Evolutionary conservation across 2,329 filamentous ascomycete genomes (phyloP), one percentile per base, ranked within the genome.

Genomic region (Aspergillus melleus): DNA sequence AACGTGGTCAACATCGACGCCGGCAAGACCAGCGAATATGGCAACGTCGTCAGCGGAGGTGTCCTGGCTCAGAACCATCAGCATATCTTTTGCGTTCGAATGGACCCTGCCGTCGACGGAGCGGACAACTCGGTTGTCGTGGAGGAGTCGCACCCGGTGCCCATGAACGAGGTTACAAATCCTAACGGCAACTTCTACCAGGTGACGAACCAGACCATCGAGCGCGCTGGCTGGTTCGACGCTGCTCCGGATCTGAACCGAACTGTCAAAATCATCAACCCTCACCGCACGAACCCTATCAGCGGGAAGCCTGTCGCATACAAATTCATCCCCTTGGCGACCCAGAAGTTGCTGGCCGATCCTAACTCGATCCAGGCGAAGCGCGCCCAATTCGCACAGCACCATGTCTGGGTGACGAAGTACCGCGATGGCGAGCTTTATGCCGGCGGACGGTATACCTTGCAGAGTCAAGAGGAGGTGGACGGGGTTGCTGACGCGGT

Each of bases 11-110:
- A 86, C 19, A 87, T 88, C 60, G 86, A 89, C 62, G 63, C 72
- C 55, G 85, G 83, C 46, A 76, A 88, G 61, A 77, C 81, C 22
- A 86, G 88, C 19, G 84, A 86, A 1, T 88, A 86, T 73, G 87
- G 87, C 24, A 90, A 86, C 1, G 81, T 88, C 12, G 85, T 90
- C 12, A 85, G 87, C 63, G 86, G 86, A 0, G 87, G 87, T 44
- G 87, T 88, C 9, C 80, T 91, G 1, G 88, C 87, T 1, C 79
- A 83, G 1, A 85, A 90, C 72, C 90, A 92, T 70, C 89, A 92
- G 71, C 90, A 92, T 73, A 89, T 91, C 66, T 91, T 92, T 76
- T 86, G 83, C 44, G 79, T 88, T 0, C 83, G 86, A n/a, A 81
- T 88, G 5, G 86, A 88, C 65, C 85, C 85, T 12, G 84, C 83